Conservation (phyloP, 2,329 filamentous ascomycete genomes). For the Talaromyces sp. region DNA sequence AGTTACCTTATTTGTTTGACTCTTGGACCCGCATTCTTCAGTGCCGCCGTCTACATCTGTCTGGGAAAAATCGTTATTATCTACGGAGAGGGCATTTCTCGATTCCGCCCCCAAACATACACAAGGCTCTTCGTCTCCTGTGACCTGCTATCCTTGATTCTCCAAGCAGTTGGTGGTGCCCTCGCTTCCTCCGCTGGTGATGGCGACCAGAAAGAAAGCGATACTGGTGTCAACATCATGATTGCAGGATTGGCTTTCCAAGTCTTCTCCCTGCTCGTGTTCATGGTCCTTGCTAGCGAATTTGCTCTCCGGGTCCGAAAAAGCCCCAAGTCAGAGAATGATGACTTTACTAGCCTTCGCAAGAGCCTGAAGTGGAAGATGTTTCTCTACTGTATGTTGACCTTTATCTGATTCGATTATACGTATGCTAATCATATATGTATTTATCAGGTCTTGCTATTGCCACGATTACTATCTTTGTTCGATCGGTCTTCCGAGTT, state of each 20-base stretch:
- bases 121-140: constrained; percentile 61
- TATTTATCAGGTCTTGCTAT: constrained; percentile 8
- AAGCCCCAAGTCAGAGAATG: constrained; percentile 5
- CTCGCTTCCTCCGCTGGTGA: constrained; percentile 50
- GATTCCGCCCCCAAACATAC: constrained; percentile 36
- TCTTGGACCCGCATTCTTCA: constrained; percentile 66
- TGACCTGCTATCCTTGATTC: constrained; percentile 62
- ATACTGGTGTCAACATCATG: constrained; percentile 19
- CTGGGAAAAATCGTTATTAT: constrained; percentile 39
- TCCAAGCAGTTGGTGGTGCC: constrained; percentile 64
- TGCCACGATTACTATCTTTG: constrained; percentile 48
- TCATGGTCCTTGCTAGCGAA: constrained; percentile 15
- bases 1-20: constrained; percentile 66
- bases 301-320: constrained; percentile 13
- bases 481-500: constrained; percentile 54
- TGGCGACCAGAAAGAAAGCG: constrained; percentile 30
- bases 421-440: neutral
- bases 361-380: constrained; percentile 7
- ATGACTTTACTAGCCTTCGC: constrained; percentile 5
- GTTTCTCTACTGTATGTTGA: constrained; percentile 10
- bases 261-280: constrained; percentile 18
- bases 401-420: neutral
- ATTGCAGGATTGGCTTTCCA: constrained; percentile 20
- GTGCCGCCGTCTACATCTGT: constrained; percentile 66
- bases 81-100: constrained; percentile 37